phyloP scores from a whole-genome alignment of 768 basidiomycete species.

The Suillus fuscotomentosus region DNA sequence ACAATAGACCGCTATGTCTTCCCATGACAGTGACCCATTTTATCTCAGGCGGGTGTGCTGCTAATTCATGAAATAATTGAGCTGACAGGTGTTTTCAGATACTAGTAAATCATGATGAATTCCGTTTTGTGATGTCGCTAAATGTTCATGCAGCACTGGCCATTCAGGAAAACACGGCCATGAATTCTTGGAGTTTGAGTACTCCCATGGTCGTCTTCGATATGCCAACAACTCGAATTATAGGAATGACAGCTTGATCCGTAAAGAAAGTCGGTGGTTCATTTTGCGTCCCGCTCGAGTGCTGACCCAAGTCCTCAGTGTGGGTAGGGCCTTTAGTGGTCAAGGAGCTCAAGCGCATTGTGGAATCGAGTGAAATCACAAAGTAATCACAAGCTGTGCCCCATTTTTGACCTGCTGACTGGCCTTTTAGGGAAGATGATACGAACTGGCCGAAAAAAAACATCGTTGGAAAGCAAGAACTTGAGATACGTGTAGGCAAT shows the following conservation, averaged over 20 bases:
- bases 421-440: slow-evolving; percentile 86
- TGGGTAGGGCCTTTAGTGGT: slow-evolving; percentile 91
- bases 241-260: slow-evolving; percentile 93
- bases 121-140: slow-evolving; percentile 4
- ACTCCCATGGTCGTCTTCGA: slow-evolving; percentile 91
- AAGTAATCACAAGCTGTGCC: slow-evolving; percentile 50
- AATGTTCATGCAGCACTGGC: slow-evolving; percentile 52
- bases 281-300: neutral
- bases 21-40: slow-evolving; percentile 69
- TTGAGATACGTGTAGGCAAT: slow-evolving; percentile 91
- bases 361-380: slow-evolving; percentile 90
- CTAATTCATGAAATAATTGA: slow-evolving; percentile 14
- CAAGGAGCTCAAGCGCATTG: slow-evolving; percentile 92
- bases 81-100: slow-evolving; percentile 33
- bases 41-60: slow-evolving; percentile 58
- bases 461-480: slow-evolving; percentile 96
- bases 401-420: slow-evolving; percentile 4
- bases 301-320: slow-evolving; percentile 52
- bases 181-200: slow-evolving; percentile 98
- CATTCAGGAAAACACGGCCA: slow-evolving; percentile 98
- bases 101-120: slow-evolving; percentile 41
- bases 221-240: slow-evolving; percentile 99
- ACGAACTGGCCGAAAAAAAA: slow-evolving; percentile 99
- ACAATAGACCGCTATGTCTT: slow-evolving; percentile 9
- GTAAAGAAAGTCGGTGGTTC: slow-evolving; percentile 87